Evolutionary conservation across 129 eudicot genomes (phyloP).

Genomic region (Chrysanthemum seticuspe): DNA sequence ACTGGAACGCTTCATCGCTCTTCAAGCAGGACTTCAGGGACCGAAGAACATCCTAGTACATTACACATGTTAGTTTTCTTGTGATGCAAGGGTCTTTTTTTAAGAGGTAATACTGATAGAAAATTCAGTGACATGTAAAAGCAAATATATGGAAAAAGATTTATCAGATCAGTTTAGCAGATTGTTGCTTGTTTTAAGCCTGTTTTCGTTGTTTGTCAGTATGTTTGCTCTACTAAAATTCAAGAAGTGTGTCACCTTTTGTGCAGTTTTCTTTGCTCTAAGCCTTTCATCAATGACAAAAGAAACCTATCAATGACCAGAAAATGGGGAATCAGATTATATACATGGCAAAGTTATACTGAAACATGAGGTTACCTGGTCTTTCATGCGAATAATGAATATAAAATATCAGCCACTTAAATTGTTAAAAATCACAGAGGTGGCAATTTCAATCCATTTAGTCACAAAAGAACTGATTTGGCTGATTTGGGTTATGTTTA

Average conservation of each 20-base stretch:
- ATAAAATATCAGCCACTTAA: not conserved
- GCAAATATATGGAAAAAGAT: too few relatives aligned
- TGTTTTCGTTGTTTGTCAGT: not conserved
- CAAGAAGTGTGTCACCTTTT: constrained; percentile 55
- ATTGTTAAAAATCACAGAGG: not conserved
- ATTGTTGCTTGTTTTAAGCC: not conserved
- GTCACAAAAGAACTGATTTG: not conserved
- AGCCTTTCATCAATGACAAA: constrained; percentile 95
- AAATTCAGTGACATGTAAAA: not conserved
- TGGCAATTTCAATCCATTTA: not conserved
- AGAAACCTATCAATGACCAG: constrained; percentile 50
- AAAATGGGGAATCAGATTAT: constrained; percentile 22
- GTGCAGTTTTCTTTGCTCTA: constrained; percentile 62
- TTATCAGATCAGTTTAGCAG: too few relatives aligned
- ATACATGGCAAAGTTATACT: not conserved
- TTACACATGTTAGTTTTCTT: constrained; percentile 10
- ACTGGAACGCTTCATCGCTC: constrained; percentile 72
- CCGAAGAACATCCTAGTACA: constrained; percentile 73
- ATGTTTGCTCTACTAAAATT: constrained; percentile 9
- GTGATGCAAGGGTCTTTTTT: constrained; percentile 5
- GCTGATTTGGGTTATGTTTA: not conserved
- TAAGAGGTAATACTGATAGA: not conserved
- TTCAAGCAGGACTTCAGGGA: constrained; percentile 67
- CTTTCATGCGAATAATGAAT: not conserved
- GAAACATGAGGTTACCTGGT: not conserved